Conservation (phyloP, 169 alveolate species). For the Eimeria praecox region DNA sequence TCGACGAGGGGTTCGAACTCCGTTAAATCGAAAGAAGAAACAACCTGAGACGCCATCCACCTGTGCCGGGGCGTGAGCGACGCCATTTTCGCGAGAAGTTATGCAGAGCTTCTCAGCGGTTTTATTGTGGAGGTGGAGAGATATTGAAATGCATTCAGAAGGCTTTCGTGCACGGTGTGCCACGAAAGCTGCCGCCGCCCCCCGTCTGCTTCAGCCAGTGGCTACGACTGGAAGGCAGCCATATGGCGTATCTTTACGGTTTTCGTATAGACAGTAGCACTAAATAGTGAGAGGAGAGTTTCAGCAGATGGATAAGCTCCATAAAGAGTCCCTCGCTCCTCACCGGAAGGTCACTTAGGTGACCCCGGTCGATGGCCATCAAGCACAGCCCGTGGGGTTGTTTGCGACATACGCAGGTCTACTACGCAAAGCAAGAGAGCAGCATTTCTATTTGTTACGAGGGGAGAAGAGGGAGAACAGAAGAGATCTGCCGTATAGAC, state of each 20-base stretch:
- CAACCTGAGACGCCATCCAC: slow-evolving; percentile 79
- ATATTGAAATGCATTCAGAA: not conserved
- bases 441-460: not conserved
- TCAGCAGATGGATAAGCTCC: not conserved
- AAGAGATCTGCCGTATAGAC: not conserved
- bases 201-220: not conserved
- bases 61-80: slow-evolving; percentile 75
- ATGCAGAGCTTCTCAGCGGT: not conserved
- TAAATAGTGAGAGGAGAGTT: not conserved
- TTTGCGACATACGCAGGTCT: not conserved
- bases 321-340: not conserved
- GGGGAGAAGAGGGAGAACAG: not conserved
- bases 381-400: slow-evolving; percentile 3
- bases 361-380: not conserved
- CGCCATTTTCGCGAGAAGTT: slow-evolving; percentile 55
- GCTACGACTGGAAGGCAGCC: not conserved
- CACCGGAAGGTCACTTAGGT: slow-evolving; percentile 1
- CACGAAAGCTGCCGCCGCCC: not conserved
- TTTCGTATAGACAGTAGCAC: not conserved
- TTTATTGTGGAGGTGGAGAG: not conserved
- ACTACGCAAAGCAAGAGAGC: not conserved
- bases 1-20: slow-evolving; percentile 64
- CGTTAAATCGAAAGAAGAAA: slow-evolving; percentile 40
- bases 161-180: not conserved
- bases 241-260: not conserved